These are phyloP conservation scores for Phytophthora lateralis DNA, from an alignment of 352 stramenopile genomes.

Conservation along the genomic window DNA sequence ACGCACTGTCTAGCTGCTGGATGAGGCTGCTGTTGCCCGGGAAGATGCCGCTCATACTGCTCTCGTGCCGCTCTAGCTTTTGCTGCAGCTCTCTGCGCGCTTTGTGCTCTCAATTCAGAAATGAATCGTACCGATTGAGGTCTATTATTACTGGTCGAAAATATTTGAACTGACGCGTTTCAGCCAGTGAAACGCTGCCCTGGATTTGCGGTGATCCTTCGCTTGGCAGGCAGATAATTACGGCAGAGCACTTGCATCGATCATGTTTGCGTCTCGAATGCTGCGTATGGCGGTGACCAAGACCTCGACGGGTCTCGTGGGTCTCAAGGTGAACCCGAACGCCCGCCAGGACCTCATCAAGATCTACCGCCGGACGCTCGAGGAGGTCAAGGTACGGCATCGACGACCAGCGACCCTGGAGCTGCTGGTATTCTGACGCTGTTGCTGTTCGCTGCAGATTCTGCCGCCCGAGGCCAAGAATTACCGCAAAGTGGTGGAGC, in stretches of 20 bases:
- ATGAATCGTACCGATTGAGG: constrained; percentile 10
- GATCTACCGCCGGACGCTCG: constrained; percentile 84
- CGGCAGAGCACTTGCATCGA: constrained; percentile 25
- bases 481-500: constrained; percentile 81
- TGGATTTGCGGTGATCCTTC: constrained; percentile 38
- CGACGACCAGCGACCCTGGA: not conserved
- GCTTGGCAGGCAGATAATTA: constrained; percentile 14
- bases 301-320: constrained; percentile 87
- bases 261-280: constrained; percentile 84
- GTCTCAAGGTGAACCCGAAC: constrained; percentile 84
- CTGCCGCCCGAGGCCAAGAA: constrained; percentile 69
- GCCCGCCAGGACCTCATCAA: constrained; percentile 84
- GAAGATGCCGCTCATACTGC: constrained; percentile 74
- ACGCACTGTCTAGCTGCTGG: constrained; percentile 86
- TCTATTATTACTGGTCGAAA: constrained; percentile 23
- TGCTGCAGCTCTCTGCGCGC: not conserved
- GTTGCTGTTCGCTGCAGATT: constrained; percentile 37
- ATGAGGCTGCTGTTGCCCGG: constrained; percentile 85
- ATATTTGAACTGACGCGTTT: constrained; percentile 7
- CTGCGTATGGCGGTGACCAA: constrained; percentile 88
- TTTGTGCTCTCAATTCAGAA: constrained; percentile 17
- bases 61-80: constrained; percentile 4
- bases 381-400: constrained; percentile 71
- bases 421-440: constrained; percentile 9
- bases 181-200: constrained; percentile 19